These are phyloP conservation scores for Exserohilum rostratum DNA, from an alignment of 2,329 filamentous ascomycete species.

Conservation along the genomic window DNA sequence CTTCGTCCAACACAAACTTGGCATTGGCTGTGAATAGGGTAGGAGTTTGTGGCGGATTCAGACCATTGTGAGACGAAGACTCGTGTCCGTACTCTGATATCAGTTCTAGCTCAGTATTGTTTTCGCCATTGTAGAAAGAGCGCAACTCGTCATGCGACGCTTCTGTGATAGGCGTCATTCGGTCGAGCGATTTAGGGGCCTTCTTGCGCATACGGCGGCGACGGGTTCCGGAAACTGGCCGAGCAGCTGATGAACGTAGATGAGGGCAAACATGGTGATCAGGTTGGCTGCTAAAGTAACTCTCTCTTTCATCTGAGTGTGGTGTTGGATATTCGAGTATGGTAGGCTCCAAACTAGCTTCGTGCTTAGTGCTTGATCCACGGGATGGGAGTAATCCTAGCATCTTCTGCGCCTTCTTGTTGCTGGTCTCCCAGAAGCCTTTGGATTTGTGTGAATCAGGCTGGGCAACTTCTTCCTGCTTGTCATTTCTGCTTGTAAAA, in stretches of 20 bases:
- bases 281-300: constrained; percentile 16
- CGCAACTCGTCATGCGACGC: constrained; percentile 24
- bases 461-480: constrained; percentile 17
- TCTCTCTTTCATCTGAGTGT: constrained; percentile 8
- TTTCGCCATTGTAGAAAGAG: constrained; percentile 15
- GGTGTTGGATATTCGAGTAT: neutral
- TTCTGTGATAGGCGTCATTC: constrained; percentile 36
- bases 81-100: constrained; percentile 26
- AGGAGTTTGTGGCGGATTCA: constrained; percentile 3
- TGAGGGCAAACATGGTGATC: constrained; percentile 2
- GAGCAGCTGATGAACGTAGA: constrained; percentile 3
- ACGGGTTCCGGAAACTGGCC: constrained; percentile 1
- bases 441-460: constrained; percentile 12
- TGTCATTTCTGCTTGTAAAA: constrained; percentile 8
- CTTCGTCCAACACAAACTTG: constrained; percentile 15
- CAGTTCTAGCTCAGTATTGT: constrained; percentile 20
- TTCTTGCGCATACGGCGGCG: constrained; percentile 19
- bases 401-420: constrained; percentile 22
- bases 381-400: constrained; percentile 16
- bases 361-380: constrained; percentile 9
- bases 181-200: constrained; percentile 21
- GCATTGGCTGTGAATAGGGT: neutral
- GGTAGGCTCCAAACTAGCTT: neutral
- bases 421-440: constrained; percentile 9
- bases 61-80: neutral